Percentiles rank a stretch among this genome's conserved stretches.
These are phyloP conservation scores for Geosmithia putterillii DNA, from an alignment of 2,329 filamentous ascomycete species.

Conservation along the genomic window DNA sequence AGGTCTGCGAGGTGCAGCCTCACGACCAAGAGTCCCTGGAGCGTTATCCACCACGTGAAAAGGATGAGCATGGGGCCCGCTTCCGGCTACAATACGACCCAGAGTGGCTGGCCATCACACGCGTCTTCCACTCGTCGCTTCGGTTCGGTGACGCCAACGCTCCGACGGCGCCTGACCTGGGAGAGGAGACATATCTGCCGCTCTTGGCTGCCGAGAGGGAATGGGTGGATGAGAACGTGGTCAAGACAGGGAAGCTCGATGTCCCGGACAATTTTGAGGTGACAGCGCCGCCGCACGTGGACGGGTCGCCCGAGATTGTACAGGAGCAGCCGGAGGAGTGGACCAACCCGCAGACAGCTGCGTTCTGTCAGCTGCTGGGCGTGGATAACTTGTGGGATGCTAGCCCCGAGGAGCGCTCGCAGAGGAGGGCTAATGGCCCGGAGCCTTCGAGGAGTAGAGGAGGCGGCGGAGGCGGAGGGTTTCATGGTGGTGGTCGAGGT, in stretches of 20 bases:
- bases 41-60: constrained; percentile 7
- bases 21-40: constrained; percentile 19
- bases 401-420: constrained; percentile 55
- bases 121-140: constrained; percentile 60
- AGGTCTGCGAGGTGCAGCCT: constrained; percentile 55
- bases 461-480: constrained; percentile 21
- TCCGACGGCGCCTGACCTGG: constrained; percentile 44
- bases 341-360: constrained; percentile 73
- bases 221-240: constrained; percentile 76
- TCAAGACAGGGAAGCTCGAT: constrained; percentile 44
- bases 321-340: constrained; percentile 64
- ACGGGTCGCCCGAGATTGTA: constrained; percentile 41
- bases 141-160: constrained; percentile 47
- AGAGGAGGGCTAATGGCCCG: constrained; percentile 46
- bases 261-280: constrained; percentile 68
- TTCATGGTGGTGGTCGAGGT: constrained; percentile 21
- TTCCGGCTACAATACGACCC: constrained; percentile 68
- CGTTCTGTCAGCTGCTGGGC: constrained; percentile 67
- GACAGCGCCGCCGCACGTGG: constrained; percentile 63
- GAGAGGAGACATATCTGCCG: constrained; percentile 54
- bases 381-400: constrained; percentile 68
- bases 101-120: constrained; percentile 91
- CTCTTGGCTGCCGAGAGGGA: constrained; percentile 56
- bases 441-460: constrained; percentile 22
- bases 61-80: constrained; percentile 26